phyloP scores from a whole-genome alignment of 2,329 filamentous ascomycete genomes.

The Metarhizium rileyi region DNA sequence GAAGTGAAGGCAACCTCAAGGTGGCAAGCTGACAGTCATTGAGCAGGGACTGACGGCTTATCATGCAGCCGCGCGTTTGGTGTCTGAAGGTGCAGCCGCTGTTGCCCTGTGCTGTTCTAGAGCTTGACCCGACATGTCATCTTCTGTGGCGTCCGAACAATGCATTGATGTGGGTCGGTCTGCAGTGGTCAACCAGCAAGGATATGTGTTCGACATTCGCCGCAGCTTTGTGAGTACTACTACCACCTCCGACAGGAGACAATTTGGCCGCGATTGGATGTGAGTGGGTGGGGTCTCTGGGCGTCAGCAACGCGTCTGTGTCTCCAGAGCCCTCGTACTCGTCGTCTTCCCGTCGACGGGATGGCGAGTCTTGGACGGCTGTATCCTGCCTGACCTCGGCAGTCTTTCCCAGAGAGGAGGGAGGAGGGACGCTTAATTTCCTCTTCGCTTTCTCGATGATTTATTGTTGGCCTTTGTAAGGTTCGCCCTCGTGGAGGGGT shows the following conservation, averaged over 20 bases:
- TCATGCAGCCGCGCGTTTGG: neutral
- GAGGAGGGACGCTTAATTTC: neutral
- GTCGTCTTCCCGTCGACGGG: too few relatives aligned
- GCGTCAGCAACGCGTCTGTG: neutral
- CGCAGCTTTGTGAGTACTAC: neutral
- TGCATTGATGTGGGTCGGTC: neutral
- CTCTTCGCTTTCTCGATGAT: neutral
- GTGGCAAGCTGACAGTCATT: neutral
- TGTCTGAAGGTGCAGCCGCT: neutral
- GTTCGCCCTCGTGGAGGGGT: neutral
- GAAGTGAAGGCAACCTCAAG: neutral
- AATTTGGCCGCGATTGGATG: neutral
- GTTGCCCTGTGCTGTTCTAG: neutral
- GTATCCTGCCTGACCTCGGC: too few relatives aligned
- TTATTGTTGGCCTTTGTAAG: neutral
- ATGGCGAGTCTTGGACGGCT: too few relatives aligned
- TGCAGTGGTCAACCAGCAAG: neutral
- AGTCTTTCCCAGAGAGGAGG: too few relatives aligned
- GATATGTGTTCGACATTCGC: neutral
- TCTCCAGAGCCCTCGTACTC: too few relatives aligned
- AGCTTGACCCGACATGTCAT: neutral
- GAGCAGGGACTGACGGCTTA: neutral
- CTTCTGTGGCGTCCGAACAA: neutral
- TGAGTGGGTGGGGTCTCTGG: neutral
- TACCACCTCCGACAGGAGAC: neutral